Evolutionary conservation across 306 rosid genomes (phyloP), one percentile per base, ranked within the genome.

Genomic region (Vigna mungo): DNA sequence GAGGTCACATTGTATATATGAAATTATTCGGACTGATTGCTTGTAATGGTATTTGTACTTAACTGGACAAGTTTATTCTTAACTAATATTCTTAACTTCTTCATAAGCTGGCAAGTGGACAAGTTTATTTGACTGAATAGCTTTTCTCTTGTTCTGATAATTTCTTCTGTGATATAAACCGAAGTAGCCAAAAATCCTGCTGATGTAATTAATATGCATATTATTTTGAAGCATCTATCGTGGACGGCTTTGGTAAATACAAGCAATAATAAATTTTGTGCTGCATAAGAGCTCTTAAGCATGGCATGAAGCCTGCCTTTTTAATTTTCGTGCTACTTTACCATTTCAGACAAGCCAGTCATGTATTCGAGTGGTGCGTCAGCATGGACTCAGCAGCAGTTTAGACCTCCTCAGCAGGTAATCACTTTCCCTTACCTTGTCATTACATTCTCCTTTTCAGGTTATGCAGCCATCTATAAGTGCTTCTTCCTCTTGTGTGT

Each of bases 331-430:
- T 62, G 3, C n/a, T 13, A 47, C 78, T 76, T 76, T 32, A 48
- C 18, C 67, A 23, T 80, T 80, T 84, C 94, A 91, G 97, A 88
- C 56, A 89, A 82, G 80, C 94, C 97, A 27, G 86, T 88, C 58
- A 78, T 89, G 87, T 71, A 76, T 82, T 75, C 92, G 3, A 90
- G 90, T 70, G 88, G 86, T 49, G 73, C 90, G 18, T 74, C 91
- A 14, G 92, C 85, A 5, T 89, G 94, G 92, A 79, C 67, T 78
- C 84, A 41, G 9, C 46, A 41, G 46, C 46, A 89, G 13, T 51
- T 85, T 76, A 87, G 84, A 72, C 86, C 73, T 63, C 96, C 96
- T 83, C 92, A 89, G 59, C 96, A 89, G 90, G 93, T 83, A 63
- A 60, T 83, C 71, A 37, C 37, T 20, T 60, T 2, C 71, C 73